These are phyloP conservation scores for Neonectria neomacrospora DNA, from an alignment of 2,329 filamentous ascomycete species.

Conservation along the genomic window DNA sequence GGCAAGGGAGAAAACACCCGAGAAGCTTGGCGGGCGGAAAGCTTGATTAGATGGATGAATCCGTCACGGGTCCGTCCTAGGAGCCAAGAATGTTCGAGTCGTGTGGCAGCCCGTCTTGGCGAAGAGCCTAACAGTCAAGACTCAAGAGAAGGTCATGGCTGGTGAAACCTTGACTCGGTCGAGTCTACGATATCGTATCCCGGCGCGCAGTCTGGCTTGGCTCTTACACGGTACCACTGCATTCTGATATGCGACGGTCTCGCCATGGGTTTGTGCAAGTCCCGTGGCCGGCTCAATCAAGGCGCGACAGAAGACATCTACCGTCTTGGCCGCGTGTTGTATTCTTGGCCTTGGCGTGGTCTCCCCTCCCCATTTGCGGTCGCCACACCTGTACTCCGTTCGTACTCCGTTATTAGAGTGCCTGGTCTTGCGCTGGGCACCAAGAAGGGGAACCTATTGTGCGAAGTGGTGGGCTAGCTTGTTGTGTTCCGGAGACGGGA, in stretches of 20 bases:
- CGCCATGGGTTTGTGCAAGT: background rate
- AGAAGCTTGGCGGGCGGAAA: conserved; percentile 36
- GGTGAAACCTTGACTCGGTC: conserved; percentile 4
- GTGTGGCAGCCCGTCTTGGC: conserved; percentile 40
- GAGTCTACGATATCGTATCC: background rate
- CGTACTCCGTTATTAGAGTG: background rate
- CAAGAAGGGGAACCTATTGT: conserved; percentile 9
- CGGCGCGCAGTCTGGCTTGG: conserved; percentile 15
- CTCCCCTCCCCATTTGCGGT: background rate
- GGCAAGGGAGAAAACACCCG: background rate
- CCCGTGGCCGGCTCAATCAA: background rate
- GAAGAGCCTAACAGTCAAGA: conserved; percentile 8
- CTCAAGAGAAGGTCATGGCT: conserved; percentile 7
- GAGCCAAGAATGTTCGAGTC: conserved; percentile 31
- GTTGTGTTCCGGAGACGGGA: conserved; percentile 3
- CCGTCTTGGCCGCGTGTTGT: background rate
- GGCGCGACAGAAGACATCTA: background rate
- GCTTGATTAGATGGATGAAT: conserved; percentile 34
- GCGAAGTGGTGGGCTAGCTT: conserved; percentile 2
- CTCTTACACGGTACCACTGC: background rate
- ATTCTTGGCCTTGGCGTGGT: background rate
- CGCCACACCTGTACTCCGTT: background rate
- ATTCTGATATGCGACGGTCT: background rate
- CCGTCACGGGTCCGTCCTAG: conserved; percentile 3
- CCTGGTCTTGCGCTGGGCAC: conserved; percentile 1